Evolutionary conservation across 2,329 filamentous ascomycete genomes (phyloP).

Genomic region (Aphanocladium album): DNA sequence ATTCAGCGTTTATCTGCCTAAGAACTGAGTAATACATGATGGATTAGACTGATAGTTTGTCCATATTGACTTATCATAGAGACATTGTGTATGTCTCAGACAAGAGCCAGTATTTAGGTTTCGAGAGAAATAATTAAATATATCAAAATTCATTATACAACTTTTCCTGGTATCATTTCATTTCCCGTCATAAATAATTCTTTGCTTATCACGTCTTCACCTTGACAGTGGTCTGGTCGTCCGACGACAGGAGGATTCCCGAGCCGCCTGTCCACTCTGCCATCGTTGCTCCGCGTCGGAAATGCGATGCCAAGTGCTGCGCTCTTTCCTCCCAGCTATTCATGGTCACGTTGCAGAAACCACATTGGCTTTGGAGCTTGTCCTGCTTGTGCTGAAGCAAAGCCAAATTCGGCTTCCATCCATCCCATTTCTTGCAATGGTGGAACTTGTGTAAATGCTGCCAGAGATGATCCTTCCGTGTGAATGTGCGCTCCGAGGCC

Average conservation of each 20-base stretch:
- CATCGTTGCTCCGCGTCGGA: constrained; percentile 26
- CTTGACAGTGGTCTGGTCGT: neutral
- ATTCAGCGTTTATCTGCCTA: constrained; percentile 18
- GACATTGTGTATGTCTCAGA: neutral
- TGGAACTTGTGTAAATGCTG: constrained; percentile 39
- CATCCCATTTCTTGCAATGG: constrained; percentile 39
- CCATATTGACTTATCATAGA: neutral
- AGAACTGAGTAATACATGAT: neutral
- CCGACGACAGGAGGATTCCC: constrained; percentile 4
- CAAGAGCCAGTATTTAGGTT: neutral
- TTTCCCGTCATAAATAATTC: neutral
- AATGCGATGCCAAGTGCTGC: constrained; percentile 26
- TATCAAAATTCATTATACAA: neutral
- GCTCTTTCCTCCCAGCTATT: constrained; percentile 25
- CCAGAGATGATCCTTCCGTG: constrained; percentile 38
- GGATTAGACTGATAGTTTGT: neutral
- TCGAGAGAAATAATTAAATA: constrained; percentile 1
- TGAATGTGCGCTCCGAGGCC: constrained; percentile 37
- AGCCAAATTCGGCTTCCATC: constrained; percentile 42
- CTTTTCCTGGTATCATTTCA: neutral
- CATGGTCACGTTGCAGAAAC: constrained; percentile 24
- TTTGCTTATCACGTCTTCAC: neutral
- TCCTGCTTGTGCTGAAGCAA: constrained; percentile 28
- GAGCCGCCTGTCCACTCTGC: constrained; percentile 12
- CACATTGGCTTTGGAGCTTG: constrained; percentile 23